Base-by-base conservation (phyloP, 148 eudicot species). In the Heliamphora exappendiculata region DNA sequence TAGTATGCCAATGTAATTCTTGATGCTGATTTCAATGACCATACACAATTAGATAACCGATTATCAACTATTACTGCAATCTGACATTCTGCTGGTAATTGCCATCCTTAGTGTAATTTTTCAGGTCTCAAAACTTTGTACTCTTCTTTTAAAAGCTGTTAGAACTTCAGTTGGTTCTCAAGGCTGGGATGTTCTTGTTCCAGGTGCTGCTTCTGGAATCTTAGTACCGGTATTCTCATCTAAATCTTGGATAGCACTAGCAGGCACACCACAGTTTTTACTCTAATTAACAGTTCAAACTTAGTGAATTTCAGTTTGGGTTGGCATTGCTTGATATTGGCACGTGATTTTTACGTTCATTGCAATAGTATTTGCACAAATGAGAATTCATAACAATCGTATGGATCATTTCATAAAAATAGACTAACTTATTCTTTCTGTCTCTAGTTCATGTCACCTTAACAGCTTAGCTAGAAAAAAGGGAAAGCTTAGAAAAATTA, bases 181-280 rank as follows among this genome's bases (percentile, higher is more conserved):
- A 79, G 99, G 99, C 76, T 95, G 97, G 97, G 97, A 95, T 87
- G 91, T 95, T 84, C 93, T 95, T 72, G 97, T 95, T 77, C 93
- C 97, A 4, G 99, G 99, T 74, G 79, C 83, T 78, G 91, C 94
- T 78, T 72, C 76, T 73, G 99, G 99, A 79, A 91, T 88, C 50
- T 77, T 95, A 69, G 78, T 93, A 79, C 93, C 91, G 93, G 99
- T 95, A 79, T 36, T 60, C 41, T 16, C 24, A 37, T n/a, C 41
- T 36, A 51, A 63, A 55, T 66, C 73, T 36, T 12, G 41, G 42
- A 33, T 39, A n/a, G n/a, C n/a, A n/a, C n/a, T n/a, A n/a, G n/a
- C n/a, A n/a, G 24, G 37, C 17, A 9, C n/a, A 49, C 34, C 44
- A n/a, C 62, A 49, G 8, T 20, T 59, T 74, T 47, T 64, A 10